These are phyloP conservation scores for Tubosaeta sp. DNA, from an alignment of 768 basidiomycete genomes.

Conservation along the genomic window DNA sequence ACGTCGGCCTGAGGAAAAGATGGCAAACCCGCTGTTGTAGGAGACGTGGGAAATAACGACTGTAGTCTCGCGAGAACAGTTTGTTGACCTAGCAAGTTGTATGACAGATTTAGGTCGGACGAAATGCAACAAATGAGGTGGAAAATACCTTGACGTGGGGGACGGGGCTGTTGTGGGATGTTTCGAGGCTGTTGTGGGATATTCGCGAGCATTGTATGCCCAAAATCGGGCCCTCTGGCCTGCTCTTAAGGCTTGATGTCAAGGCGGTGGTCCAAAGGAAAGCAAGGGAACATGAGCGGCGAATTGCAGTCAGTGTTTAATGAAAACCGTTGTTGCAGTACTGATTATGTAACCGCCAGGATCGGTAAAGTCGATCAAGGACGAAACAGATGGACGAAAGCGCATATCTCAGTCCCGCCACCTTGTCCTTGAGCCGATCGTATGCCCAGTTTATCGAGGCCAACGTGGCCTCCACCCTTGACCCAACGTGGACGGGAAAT, in stretches of 20 bases:
- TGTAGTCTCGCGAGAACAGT: constrained; percentile 50
- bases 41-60: constrained; percentile 43
- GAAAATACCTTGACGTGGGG: constrained; percentile 17
- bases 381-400: background rate
- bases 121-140: constrained; percentile 5
- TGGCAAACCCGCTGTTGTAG: constrained; percentile 19
- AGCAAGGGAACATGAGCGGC: constrained; percentile 20
- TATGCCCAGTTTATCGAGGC: constrained; percentile 7
- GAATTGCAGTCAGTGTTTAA: constrained; percentile 12
- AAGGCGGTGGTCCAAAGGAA: constrained; percentile 22
- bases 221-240: constrained; percentile 21
- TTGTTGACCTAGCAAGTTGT: constrained; percentile 28
- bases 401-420: background rate
- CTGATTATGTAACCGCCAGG: constrained; percentile 18
- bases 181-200: constrained; percentile 18
- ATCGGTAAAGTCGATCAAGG: background rate
- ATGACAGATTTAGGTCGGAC: background rate
- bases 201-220: constrained; percentile 22
- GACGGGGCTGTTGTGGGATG: constrained; percentile 12
- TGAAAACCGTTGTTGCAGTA: constrained; percentile 23
- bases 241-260: constrained; percentile 25
- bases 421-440: background rate
- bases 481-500: constrained; percentile 12
- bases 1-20: constrained; percentile 19
- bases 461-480: constrained; percentile 34